Base-by-base conservation (phyloP, 305 asterid species). In the Fraxinus angustifolia region DNA sequence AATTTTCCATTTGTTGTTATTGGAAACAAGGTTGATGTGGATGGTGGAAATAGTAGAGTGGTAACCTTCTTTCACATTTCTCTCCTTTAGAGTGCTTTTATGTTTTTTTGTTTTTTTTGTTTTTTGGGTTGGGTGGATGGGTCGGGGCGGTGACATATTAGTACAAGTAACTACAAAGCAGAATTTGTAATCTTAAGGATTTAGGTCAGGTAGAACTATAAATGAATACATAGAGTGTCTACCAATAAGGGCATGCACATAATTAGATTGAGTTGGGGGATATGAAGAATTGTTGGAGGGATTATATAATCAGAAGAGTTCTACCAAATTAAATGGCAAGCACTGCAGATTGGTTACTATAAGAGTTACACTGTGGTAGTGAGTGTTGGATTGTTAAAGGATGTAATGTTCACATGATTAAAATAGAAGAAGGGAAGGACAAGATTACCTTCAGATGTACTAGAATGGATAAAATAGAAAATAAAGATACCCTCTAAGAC, bases 21-120 rank as follows among this genome's bases (percentile, higher is more conserved):
- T 58, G 99, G 99, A 75, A 95, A 95, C 93, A 95, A 95, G 92
- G 79, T 86, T 86, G 98, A 95, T 78, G 92, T 94, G 87, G 99
- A 95, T 87, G 97, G 97, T 82, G 99, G 99, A 86, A 94, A 92
- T 81, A 92, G 97, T 78, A 90, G 99, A 91, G 97, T 94, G 94
- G 99, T 95, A 91, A 73, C n/a, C 8, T 73, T 85, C 67, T 42
- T 78, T 73, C 81, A 14, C 45, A 11, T 17, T 76, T 76, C 73
- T 34, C 60, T 73, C 60, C 17, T 68, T 72, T 40, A 34, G 56
- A 50, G 71, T 60, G 40, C 67, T 34, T 17, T 65, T 30, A 40
- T 7, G 77, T 53, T 33, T 21, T 8, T 48, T 5, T 50, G 17
- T 10, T 12, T 40, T 8, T 33, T 48, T 53, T n/a, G n/a, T 48